These are phyloP conservation scores for Gamarada debralockiae DNA, from an alignment of 495 filamentous ascomycete genomes.

Conservation along the genomic window DNA sequence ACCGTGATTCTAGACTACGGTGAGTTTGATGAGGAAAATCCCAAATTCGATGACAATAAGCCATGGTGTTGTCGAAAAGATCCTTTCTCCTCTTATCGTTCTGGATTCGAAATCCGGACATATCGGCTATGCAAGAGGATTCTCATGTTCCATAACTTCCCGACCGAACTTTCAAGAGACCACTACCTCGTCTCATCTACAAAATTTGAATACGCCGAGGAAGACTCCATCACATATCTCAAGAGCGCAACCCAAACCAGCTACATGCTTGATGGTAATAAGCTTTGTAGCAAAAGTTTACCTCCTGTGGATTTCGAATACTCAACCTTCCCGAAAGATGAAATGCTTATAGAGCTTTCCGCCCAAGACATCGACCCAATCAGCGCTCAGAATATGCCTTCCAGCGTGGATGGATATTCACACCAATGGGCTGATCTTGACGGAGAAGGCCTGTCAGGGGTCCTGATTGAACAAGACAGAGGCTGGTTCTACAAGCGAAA, in stretches of 20 bases:
- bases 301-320: constrained; percentile 17
- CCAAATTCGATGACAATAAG: not conserved
- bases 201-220: constrained; percentile 14
- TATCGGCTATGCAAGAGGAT: constrained; percentile 31
- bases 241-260: not conserved
- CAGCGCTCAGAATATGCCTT: constrained; percentile 7
- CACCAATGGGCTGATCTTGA: constrained; percentile 30
- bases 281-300: constrained; percentile 3
- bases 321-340: not conserved
- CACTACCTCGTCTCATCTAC: constrained; percentile 24
- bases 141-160: constrained; percentile 34
- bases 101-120: constrained; percentile 30
- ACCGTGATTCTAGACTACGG: constrained; percentile 34
- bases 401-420: not conserved
- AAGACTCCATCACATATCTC: not conserved
- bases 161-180: constrained; percentile 11
- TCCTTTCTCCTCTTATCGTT: constrained; percentile 25
- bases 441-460: constrained; percentile 28
- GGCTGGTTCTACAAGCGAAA: constrained; percentile 13
- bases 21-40: constrained; percentile 9
- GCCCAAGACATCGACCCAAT: not conserved
- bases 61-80: constrained; percentile 12
- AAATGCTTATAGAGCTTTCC: not conserved
- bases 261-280: too few species aligned
- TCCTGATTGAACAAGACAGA: constrained; percentile 12